Evolutionary conservation across 345 rosid species (phyloP), one percentile per base, ranked within the genome.

Genomic region (Gossypium longicalyx): DNA sequence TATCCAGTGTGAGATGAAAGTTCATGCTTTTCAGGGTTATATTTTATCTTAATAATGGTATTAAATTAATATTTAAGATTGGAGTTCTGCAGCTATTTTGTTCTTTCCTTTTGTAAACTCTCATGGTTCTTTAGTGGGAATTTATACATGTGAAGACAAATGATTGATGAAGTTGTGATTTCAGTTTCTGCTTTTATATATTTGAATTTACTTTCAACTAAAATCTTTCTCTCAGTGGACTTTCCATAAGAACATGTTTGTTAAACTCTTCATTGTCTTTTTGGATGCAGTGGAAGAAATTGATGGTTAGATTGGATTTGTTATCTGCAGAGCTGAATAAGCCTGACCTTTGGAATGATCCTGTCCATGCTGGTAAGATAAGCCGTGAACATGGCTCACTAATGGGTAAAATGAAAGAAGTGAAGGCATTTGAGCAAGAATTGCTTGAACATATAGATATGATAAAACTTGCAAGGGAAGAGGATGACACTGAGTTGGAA

Each of bases 371-470:
- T 52, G 96, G 94, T 76, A 94, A 85, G 85, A 82, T 93, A 80
- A 92, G 97, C 75, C 86, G 94, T 44, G 98, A 94, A 81, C 98
- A 94, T 59, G 97, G 98, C 20, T 87, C 87, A 0, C 86, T 91
- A 15, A 74, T 83, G 87, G 86, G 85, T 49, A 91, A 87, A 82
- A 85, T 90, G 86, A 91, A 91, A 84, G 86, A 87, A 80, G 97
- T 93, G 78, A 81, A 77, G 82, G 80, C 85, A 47, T 89, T 91
- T 76, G 99, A 95, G 78, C 85, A 82, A 76, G 91, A 93, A 73
- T 76, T 95, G 72, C 92, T 95, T 70, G 99, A 95, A 81, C 93
- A 95, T 74, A 89, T 95, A 80, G 98, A 95, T 84, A 90, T 95
- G 94, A 87, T 95, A 47, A 91, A 91, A 79, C 91, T 95, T 76